Percentiles rank a stretch among this genome's conserved stretches.
phyloP scores from a whole-genome alignment of 176 grass and related monocot species.

The Saccharum spontaneum region DNA sequence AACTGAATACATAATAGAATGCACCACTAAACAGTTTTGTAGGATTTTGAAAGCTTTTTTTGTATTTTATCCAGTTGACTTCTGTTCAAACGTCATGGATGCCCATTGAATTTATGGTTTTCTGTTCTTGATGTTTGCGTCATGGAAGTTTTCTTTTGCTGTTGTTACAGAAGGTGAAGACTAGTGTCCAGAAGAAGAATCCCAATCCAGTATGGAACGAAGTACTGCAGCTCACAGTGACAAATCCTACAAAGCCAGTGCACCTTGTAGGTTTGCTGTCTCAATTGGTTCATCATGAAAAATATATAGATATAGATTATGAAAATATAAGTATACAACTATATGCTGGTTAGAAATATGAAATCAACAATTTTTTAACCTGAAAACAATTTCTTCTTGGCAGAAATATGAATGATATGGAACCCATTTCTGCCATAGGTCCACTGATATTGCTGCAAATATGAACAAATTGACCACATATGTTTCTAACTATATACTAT shows the following conservation, averaged over 20 bases:
- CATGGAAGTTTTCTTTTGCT: conserved; percentile 33
- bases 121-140: background rate
- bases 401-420: background rate
- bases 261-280: conserved; percentile 63
- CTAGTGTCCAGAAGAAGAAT: conserved; percentile 77
- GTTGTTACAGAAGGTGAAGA: conserved; percentile 67
- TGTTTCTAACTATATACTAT: background rate
- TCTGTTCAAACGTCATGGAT: background rate
- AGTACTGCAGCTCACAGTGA: conserved; percentile 60
- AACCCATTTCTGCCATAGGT: background rate
- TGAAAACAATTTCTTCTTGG: too few species aligned
- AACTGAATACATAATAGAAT: background rate
- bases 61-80: conserved; percentile 11
- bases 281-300: background rate
- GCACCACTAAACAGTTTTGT: background rate
- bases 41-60: background rate
- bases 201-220: conserved; percentile 85
- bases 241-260: conserved; percentile 53
- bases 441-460: background rate
- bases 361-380: too few species aligned
- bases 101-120: background rate
- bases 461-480: background rate
- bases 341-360: too few species aligned
- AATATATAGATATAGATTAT: background rate
- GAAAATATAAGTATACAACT: too few species aligned